Base-by-base conservation (phyloP, 2,329 filamentous ascomycete genomes). In the Akanthomyces lecanii region DNA sequence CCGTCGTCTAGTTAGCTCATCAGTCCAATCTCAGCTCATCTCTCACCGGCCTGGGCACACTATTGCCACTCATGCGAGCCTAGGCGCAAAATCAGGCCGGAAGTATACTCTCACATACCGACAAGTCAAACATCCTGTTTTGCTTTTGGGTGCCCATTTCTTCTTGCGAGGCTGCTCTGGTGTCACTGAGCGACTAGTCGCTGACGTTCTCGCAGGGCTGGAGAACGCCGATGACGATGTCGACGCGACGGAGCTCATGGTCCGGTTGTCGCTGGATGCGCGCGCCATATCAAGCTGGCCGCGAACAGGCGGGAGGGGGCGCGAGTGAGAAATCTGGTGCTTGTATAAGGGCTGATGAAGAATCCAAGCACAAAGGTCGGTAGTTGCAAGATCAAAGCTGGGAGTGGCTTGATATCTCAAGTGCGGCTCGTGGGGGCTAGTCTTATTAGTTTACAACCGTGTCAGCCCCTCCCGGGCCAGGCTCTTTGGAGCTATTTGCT, bases 91-190 rank as follows among this genome's bases (percentile, higher is more conserved):
- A 30, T 30, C 21, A 21, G 28, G 28, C 28, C 28, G 28, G 25
- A 54, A 47, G 28, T 11, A 16, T 18, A 14, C 3, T 40, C 3
- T 14, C 33, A 59, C 56, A 12, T 50, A 59, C 56, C 56, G 56
- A 30, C 56, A 59, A 3, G 56, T 59, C 30, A 59, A 50, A 18
- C 56, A 59, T 28, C 56, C 45, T 11, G 28, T 59, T 21, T 28
- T 58, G 12, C 42, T 38, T 11, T 58, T 58, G 5, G 55, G 55
- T 18, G 42, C 55, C 55, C 56, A 59, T 50, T 51, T 59, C 45
- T 59, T 50, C 45, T 50, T 50, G n/a, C 56, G 56, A 25, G 56
- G 56, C 45, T 59, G 42, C 28, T 36, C 40, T 1, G 40, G 28
- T 10, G 42, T 55, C 23, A 12, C 21, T 21, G 53, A 44, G 25